Percentiles rank a stretch among this genome's conserved stretches.
Conservation (phyloP, 179 eudicot species). For the Heliamphora pulchella region DNA sequence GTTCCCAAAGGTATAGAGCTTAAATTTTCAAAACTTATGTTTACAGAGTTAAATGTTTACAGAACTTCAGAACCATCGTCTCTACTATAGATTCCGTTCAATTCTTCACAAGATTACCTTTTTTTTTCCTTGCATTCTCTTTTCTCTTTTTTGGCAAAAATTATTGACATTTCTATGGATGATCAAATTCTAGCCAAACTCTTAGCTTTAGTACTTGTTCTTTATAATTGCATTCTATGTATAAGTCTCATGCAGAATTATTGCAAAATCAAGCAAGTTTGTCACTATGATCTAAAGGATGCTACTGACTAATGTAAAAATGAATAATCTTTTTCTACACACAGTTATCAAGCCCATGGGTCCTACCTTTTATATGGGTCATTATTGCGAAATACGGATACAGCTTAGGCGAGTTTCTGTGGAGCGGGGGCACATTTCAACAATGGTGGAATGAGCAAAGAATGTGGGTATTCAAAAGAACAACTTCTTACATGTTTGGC, state of each 20-base stretch:
- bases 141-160: not conserved
- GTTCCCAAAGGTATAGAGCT: conserved; percentile 44
- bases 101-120: not conserved
- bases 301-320: not conserved
- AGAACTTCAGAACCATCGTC: not conserved
- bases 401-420: conserved; percentile 26
- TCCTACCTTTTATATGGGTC: conserved; percentile 11
- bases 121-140: not conserved
- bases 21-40: not conserved
- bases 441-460: conserved; percentile 62
- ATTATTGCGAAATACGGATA: not conserved
- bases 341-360: conserved; percentile 17
- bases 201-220: not conserved
- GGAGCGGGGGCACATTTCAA: conserved; percentile 33
- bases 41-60: not conserved
- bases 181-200: too few relatives aligned
- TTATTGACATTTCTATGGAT: too few relatives aligned
- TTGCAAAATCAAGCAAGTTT: not conserved
- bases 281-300: conserved; percentile 20
- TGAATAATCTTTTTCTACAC: not conserved
- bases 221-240: not conserved
- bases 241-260: not conserved
- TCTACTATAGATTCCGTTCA: not conserved
- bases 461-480: conserved; percentile 43
- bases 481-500: conserved; percentile 38